Conservation (phyloP, 2,329 filamentous ascomycete species). For the Tothia fuscella region DNA sequence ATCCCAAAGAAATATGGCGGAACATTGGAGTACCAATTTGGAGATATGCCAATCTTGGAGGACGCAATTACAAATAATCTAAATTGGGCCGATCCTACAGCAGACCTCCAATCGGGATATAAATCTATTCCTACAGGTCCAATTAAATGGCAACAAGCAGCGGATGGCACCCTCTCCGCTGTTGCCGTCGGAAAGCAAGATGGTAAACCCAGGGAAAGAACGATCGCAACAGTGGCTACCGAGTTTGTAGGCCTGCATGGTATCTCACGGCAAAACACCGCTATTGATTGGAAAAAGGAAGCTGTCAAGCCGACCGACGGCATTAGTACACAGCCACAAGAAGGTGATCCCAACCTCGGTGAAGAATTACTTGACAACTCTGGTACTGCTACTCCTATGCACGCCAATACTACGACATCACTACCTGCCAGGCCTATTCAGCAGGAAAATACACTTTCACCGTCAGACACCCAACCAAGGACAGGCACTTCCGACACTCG, state of each 20-base stretch:
- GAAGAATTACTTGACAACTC: background rate
- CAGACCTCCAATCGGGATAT: constrained; percentile 20
- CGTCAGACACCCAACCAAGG: constrained; percentile 7
- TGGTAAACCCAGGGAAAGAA: constrained; percentile 26
- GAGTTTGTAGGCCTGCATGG: constrained; percentile 19
- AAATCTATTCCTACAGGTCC: constrained; percentile 36
- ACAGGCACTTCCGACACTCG: constrained; percentile 6
- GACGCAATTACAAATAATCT: constrained; percentile 30
- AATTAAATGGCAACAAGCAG: constrained; percentile 31
- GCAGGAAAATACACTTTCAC: constrained; percentile 1
- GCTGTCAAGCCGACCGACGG: constrained; percentile 23
- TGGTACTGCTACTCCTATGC: constrained; percentile 2
- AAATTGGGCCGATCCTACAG: constrained; percentile 24
- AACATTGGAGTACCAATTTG: constrained; percentile 70
- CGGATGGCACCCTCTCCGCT: constrained; percentile 31
- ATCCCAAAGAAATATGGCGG: constrained; percentile 88
- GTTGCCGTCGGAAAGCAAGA: constrained; percentile 33
- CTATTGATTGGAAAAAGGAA: constrained; percentile 17
- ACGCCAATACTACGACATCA: background rate
- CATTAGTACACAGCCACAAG: constrained; percentile 25
- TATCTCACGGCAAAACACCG: constrained; percentile 17
- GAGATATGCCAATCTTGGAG: constrained; percentile 63
- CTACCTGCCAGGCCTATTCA: constrained; percentile 5
- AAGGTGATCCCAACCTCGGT: constrained; percentile 8
- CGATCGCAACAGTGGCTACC: constrained; percentile 28